phyloP scores from a whole-genome alignment of 129 eudicot genomes.

The Tagetes patula region DNA sequence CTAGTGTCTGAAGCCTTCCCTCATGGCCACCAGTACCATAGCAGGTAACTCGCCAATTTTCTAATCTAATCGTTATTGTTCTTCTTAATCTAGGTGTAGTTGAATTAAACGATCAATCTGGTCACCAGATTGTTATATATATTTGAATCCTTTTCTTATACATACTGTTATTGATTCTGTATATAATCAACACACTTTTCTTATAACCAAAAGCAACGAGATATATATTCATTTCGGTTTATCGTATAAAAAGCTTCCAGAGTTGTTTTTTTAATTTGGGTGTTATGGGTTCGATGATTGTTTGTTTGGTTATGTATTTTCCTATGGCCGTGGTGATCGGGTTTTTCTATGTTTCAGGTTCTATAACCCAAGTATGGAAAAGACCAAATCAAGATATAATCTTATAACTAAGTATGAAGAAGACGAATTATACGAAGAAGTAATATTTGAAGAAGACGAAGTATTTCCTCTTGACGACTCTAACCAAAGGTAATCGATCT shows the following conservation, averaged over 20 bases:
- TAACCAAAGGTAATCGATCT: constrained; percentile 47
- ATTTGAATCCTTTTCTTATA: neutral
- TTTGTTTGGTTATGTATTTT: neutral
- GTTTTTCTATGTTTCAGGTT: constrained; percentile 19
- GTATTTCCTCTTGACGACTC: constrained; percentile 72
- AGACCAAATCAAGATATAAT: constrained; percentile 21
- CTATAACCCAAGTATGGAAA: constrained; percentile 34
- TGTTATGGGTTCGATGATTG: neutral
- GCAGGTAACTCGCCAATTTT: neutral
- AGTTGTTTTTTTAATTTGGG: too few relatives aligned
- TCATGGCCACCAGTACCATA: neutral
- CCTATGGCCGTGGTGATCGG: neutral
- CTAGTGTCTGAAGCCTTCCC: neutral
- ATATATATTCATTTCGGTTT: neutral
- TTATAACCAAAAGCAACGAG: neutral
- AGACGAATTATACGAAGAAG: constrained; percentile 21
- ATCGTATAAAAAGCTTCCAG: neutral
- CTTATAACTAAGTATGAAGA: constrained; percentile 62
- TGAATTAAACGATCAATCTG: constrained; percentile 3
- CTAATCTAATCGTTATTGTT: neutral
- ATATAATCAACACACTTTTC: neutral
- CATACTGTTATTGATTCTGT: neutral
- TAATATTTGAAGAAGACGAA: constrained; percentile 37
- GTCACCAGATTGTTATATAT: constrained; percentile 11
- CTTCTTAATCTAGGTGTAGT: neutral